A percentile compares a stretch with the other conserved stretches of the same genome.
Evolutionary conservation across 352 stramenopile genomes (phyloP).

Genomic region (Globisporangium parvum): DNA sequence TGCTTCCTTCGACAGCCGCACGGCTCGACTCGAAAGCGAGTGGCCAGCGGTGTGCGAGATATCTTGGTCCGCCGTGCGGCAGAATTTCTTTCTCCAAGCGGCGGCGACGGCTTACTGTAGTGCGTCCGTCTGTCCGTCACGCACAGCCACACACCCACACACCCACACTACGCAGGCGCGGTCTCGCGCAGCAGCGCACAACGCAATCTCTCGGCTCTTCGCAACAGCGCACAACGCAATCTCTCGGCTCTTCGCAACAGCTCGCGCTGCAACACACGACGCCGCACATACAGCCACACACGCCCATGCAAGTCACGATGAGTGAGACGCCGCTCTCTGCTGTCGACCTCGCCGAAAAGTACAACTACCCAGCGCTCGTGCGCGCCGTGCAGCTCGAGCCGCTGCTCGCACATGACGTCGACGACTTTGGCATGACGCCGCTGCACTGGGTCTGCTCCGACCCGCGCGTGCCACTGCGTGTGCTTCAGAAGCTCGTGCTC

Average conservation of each 20-base stretch:
- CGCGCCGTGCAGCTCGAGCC: constrained; percentile 35
- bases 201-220: too few species aligned
- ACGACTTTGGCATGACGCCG: constrained; percentile 80
- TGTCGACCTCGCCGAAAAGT: constrained; percentile 36
- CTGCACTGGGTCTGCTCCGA: constrained; percentile 83
- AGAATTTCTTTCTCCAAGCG: too few species aligned
- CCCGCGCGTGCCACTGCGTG: constrained; percentile 51
- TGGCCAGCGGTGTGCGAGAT: too few species aligned
- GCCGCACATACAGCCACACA: not conserved
- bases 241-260: not conserved
- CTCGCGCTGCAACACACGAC: not conserved
- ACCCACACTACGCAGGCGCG: too few species aligned
- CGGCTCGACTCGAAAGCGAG: too few species aligned
- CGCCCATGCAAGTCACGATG: constrained; percentile 1
- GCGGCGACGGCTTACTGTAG: too few species aligned
- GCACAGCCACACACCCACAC: too few species aligned
- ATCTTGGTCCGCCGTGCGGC: too few species aligned
- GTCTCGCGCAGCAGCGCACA: too few species aligned
- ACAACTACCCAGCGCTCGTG: constrained; percentile 38
- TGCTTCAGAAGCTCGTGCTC: constrained; percentile 55
- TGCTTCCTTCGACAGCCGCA: too few species aligned
- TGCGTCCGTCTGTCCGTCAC: too few species aligned
- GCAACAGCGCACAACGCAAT: not conserved
- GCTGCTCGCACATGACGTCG: constrained; percentile 30
- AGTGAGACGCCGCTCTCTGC: constrained; percentile 15